Evolutionary conservation across 2,329 filamentous ascomycete species (phyloP), one percentile per base, ranked within the genome.

Genomic region (Fusarium lateritium): DNA sequence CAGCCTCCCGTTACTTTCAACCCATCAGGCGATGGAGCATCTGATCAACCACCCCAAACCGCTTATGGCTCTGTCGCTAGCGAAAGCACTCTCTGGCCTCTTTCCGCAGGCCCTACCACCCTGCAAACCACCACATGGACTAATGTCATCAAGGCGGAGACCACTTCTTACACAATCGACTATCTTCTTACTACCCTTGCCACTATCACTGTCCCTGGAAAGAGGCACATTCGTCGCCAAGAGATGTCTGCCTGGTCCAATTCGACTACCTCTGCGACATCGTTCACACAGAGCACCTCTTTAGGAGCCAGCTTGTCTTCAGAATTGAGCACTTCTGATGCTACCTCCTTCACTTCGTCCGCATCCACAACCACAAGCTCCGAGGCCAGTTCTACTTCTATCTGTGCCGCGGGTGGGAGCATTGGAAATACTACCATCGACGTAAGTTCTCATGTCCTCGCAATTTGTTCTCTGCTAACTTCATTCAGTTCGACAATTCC

Each of bases 131-230:
- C 76, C 49, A 82, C 79, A 21, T 81, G 80, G 78, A 76, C 77
- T 56, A 82, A 82, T 33, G 53, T 81, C 46, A 78, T 82, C 26
- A 70, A 74, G 3, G 78, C 79, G 43, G 71, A 75, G 33, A 82
- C 80, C 4, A 82, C 80, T 7, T 82, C 81, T 2, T 81, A 81
- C 62, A 81, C 78, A 2, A 70, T 81, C 53, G 76, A 78, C 55
- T 81, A 79, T 50, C 79, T 79, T 28, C 65, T 81, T 39, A 81
- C 79, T 6, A 81, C 79, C 2, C 64, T 81, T 65, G 75, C 73
- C 10, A 80, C 78, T n/a, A 47, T 80, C 21, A 71, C 76, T 15
- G 65, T 76, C 33, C 70, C 75, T 17, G 65, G 65, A 14, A 76
- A 73, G 65, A 72, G 76, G 19, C 67, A 67, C 11, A 14, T 78